phyloP scores from a whole-genome alignment of 2,329 filamentous ascomycete species.

The Cercospora berteroae region DNA sequence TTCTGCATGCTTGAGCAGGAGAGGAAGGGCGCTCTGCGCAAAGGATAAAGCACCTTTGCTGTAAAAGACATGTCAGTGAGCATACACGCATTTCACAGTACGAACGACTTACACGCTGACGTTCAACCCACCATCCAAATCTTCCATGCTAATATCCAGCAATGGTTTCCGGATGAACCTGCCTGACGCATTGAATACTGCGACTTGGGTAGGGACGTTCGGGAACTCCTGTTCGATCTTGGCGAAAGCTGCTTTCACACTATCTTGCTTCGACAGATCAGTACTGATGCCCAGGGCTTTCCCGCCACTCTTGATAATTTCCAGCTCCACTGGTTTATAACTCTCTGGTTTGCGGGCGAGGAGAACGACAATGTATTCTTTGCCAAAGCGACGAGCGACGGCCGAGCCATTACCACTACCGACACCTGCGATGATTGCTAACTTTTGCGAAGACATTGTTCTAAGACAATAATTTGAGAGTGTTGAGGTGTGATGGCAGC shows the following conservation, averaged over 20 bases:
- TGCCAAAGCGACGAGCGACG: conserved; percentile 58
- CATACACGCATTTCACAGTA: background rate
- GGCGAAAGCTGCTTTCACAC: conserved; percentile 59
- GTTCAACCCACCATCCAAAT: conserved; percentile 52
- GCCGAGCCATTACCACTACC: conserved; percentile 66
- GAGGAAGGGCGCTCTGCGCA: conserved; percentile 66
- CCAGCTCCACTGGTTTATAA: conserved; percentile 62
- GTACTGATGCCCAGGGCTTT: conserved; percentile 66
- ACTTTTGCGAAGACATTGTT: conserved; percentile 53
- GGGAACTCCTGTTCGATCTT: conserved; percentile 59
- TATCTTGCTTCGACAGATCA: conserved; percentile 57
- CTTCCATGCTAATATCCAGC: conserved; percentile 57
- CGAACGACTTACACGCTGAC: conserved; percentile 46
- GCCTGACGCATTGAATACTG: conserved; percentile 68
- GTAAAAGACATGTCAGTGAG: background rate
- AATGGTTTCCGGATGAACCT: conserved; percentile 58
- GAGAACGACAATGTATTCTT: conserved; percentile 67
- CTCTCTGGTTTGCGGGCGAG: conserved; percentile 65
- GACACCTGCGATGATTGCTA: conserved; percentile 67
- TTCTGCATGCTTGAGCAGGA: conserved; percentile 60
- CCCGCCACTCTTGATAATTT: conserved; percentile 66
- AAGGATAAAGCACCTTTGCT: conserved; percentile 71
- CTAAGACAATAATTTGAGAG: background rate
- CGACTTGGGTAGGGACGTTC: conserved; percentile 49
- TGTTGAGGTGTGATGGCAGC: background rate